Evolutionary conservation across 345 rosid species (phyloP).

Genomic region (Salix arbutifolia): DNA sequence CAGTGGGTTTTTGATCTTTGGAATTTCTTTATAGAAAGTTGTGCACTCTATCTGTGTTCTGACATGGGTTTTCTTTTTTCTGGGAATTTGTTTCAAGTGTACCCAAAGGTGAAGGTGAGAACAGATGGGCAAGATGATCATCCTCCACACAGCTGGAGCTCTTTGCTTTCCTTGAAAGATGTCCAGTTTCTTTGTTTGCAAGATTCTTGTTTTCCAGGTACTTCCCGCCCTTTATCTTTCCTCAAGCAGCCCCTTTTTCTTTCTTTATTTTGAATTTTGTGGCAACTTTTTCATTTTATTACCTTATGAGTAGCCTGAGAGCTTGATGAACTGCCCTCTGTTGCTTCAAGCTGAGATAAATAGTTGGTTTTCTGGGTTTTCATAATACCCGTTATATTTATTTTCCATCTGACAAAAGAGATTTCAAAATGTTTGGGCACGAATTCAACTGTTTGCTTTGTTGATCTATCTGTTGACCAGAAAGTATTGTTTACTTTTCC

Average conservation of each 20-base stretch:
- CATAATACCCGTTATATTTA: not conserved
- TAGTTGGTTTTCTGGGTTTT: not conserved
- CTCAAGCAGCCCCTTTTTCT: not conserved
- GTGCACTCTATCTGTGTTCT: slow-evolving; percentile 2
- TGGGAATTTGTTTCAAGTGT: slow-evolving; percentile 37
- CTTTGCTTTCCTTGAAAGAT: slow-evolving; percentile 45
- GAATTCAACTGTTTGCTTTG: not conserved
- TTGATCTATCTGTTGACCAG: not conserved
- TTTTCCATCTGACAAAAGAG: not conserved
- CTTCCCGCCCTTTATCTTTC: not conserved
- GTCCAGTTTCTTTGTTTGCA: slow-evolving; percentile 44
- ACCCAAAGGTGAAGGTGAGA: slow-evolving; percentile 55
- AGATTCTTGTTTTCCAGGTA: slow-evolving; percentile 46
- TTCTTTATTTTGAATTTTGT: not conserved
- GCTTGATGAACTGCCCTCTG: not conserved
- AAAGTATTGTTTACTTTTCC: not conserved
- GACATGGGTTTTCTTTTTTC: slow-evolving; percentile 6
- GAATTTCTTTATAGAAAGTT: not conserved
- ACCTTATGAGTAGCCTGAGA: not conserved
- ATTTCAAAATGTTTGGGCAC: not conserved
- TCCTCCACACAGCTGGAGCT: slow-evolving; percentile 23
- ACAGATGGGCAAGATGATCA: slow-evolving; percentile 28
- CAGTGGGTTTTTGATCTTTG: slow-evolving; percentile 14
- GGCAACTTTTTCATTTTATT: not conserved
- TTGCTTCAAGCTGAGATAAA: not conserved